Base-by-base conservation (phyloP, 1,284 basidiomycete genomes). In the Ustilago cynodontis region DNA sequence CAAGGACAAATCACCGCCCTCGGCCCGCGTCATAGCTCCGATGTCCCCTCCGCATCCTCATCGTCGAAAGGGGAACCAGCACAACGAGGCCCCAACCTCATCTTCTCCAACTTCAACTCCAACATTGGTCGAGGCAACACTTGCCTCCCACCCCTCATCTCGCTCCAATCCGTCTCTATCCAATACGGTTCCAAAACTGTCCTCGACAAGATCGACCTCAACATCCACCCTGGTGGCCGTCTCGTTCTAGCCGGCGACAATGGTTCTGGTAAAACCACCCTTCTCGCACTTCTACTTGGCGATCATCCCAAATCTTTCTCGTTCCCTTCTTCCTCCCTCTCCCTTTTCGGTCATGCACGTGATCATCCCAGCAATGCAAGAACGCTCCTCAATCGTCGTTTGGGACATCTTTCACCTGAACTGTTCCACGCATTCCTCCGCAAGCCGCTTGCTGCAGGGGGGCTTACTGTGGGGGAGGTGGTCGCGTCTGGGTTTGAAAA, bases 271-370 rank as follows among this genome's bases (percentile, higher is more conserved):
- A 99, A 99, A 87, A 96, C 95, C 0, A 98, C 96, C 0, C 90
- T 98, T 1, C 89, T 98, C n/a, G 92, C 95, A 4, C 87, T 98
- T 35, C 88, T 99, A 41, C 93, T 94, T 0, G 96, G 96, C 26
- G 94, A 96, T 81, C 96, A 98, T 86, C 95, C 96, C 0, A 93
- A 94, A 73, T 96, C 95, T 0, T 98, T 92, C 87, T 86, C 87
- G 87, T 87, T 91, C 58, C 86, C 87, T 0, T 54, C 86, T 2
- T 22, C 37, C 11, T 63, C 70, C 16, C 75, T 83, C 6, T 58
- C 66, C 5, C 66, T 85, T 45, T 85, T 82, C 57, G 72, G 75
- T 0, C 49, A 69, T 7, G 63, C 82, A 6, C 76, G 84, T n/a
- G 74, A 77, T 39, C 79, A 77, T 8, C 69, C 82, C 14, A 45